A percentile compares a stretch with the other conserved stretches of the same genome.
Conservation (phyloP, 257 asterid genomes). For the Solanum phureja region DNA sequence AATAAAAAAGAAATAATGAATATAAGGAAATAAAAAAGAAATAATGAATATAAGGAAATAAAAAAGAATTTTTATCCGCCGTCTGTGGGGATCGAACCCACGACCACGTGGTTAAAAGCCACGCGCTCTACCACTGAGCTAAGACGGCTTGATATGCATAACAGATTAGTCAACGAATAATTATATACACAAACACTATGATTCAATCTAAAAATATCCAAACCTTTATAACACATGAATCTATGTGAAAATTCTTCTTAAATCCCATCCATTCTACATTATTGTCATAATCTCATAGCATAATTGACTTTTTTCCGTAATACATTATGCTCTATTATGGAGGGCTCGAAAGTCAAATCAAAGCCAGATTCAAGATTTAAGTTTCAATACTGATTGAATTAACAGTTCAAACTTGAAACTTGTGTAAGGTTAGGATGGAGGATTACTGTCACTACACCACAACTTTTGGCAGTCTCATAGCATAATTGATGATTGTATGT, state of each 20-base stretch:
- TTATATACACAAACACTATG: too few species aligned
- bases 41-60: background rate
- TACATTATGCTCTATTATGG: too few species aligned
- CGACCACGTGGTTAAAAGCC: slow-evolving; percentile 99
- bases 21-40: too few species aligned
- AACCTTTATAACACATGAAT: background rate
- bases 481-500: background rate
- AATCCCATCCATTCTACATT: background rate
- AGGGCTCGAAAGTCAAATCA: fast-evolving
- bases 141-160: slow-evolving; percentile 33
- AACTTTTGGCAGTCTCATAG: background rate
- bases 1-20: too few species aligned
- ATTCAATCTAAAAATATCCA: too few species aligned
- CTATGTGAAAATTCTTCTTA: background rate
- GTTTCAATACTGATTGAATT: fast-evolving
- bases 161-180: fast-evolving
- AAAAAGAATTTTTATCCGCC: slow-evolving; percentile 18
- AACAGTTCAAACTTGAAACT: background rate
- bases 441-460: background rate
- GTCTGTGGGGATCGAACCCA: slow-evolving; percentile 98
- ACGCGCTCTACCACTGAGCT: slow-evolving; percentile 99
- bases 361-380: fast-evolving
- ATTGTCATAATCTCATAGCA: background rate
- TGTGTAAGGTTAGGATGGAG: background rate
- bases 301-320: background rate